Evolutionary conservation across 2,329 filamentous ascomycete genomes (phyloP).

Genomic region (Trichoderma afroharzianum): DNA sequence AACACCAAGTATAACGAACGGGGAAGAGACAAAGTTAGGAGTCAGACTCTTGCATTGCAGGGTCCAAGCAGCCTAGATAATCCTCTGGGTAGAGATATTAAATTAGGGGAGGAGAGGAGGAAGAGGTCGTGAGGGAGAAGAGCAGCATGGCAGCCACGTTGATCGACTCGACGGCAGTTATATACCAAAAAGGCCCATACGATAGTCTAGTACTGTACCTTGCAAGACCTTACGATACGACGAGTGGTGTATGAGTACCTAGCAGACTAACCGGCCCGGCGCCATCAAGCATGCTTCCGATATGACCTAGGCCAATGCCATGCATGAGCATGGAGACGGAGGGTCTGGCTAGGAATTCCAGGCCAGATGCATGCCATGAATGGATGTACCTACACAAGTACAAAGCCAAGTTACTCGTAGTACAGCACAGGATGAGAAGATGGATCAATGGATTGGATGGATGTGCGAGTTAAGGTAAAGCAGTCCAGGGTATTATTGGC

Average conservation of each 20-base stretch:
- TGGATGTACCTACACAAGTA: constrained; percentile 3
- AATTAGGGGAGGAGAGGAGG: constrained; percentile 1
- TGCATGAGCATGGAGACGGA: constrained; percentile 38
- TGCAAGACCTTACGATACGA: neutral
- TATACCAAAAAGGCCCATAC: neutral
- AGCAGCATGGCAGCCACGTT: constrained; percentile 7
- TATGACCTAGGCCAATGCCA: constrained; percentile 28
- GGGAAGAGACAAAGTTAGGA: neutral
- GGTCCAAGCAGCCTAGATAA: neutral
- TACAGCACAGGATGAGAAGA: neutral
- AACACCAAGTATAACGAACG: neutral
- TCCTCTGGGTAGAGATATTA: neutral
- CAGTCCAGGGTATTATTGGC: neutral
- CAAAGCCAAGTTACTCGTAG: neutral
- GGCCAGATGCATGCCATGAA: constrained; percentile 23
- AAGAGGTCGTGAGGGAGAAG: constrained; percentile 12
- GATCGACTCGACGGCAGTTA: constrained; percentile 13
- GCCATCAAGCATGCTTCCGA: constrained; percentile 20
- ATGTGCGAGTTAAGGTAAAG: neutral
- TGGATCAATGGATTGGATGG: neutral
- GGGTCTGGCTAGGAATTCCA: constrained; percentile 27
- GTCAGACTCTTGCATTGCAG: constrained; percentile 7
- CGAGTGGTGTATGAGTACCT: neutral
- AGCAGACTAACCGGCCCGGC: constrained; percentile 15
- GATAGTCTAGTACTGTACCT: neutral